A percentile compares a stretch with the other conserved stretches of the same genome.
Conservation (phyloP, 805 yeast genomes). For the Candida maris region DNA sequence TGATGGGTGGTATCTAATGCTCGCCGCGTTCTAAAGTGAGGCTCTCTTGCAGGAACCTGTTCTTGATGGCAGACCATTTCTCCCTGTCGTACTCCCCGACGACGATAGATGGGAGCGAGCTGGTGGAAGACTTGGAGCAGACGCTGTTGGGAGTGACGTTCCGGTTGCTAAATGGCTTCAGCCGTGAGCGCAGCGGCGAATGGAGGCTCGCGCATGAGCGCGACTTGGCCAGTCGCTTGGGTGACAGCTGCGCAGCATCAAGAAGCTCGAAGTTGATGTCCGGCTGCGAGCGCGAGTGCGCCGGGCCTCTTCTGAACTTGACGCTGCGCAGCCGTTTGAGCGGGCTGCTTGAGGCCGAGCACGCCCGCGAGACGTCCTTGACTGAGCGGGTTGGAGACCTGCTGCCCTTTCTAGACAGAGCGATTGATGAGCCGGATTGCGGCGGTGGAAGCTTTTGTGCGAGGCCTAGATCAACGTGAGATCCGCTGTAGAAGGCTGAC, state of each 20-base stretch:
- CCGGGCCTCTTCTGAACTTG: conserved; percentile 15
- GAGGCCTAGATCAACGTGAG: too few species aligned
- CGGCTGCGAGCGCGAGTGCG: conserved; percentile 19
- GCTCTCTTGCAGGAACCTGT: conserved; percentile 14
- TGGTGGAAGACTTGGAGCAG: conserved; percentile 25
- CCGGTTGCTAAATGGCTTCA: not conserved
- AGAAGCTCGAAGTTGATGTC: conserved; percentile 28
- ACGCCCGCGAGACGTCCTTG: conserved; percentile 8
- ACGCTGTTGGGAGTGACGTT: conserved; percentile 15
- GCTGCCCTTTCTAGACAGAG: not conserved
- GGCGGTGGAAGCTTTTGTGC: too few species aligned
- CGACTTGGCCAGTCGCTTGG: conserved; percentile 15
- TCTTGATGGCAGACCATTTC: conserved; percentile 55
- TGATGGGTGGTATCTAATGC: too few species aligned
- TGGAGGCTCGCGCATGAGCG: conserved; percentile 16
- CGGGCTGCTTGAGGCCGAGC: conserved; percentile 25
- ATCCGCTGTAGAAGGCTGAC: too few species aligned
- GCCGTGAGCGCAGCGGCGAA: conserved; percentile 11
- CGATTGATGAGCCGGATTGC: not conserved
- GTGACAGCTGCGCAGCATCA: conserved; percentile 25
- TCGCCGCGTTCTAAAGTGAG: too few species aligned
- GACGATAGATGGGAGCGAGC: conserved; percentile 51
- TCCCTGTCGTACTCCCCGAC: conserved; percentile 65
- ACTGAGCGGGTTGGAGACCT: not conserved
- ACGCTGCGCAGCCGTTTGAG: conserved; percentile 25